phyloP scores from a whole-genome alignment of 164 flowering plant genomes.

The Berberis vulgaris region DNA sequence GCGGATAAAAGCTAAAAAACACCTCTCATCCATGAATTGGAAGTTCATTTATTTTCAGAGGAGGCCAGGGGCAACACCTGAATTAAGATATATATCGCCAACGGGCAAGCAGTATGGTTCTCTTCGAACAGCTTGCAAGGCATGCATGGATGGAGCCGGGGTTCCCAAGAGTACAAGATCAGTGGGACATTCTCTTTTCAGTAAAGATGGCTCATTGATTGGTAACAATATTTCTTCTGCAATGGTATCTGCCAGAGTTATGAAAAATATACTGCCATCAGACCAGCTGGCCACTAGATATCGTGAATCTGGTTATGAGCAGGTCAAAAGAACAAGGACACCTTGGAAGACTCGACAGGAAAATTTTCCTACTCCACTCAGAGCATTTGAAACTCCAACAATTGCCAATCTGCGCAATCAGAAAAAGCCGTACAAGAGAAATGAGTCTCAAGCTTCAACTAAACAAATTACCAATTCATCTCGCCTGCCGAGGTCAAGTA shows the following conservation, averaged over 20 bases:
- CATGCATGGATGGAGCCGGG: slow-evolving; percentile 15
- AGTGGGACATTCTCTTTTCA: neutral
- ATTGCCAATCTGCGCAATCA: slow-evolving; percentile 1
- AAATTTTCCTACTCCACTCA: slow-evolving; percentile 9
- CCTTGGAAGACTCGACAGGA: slow-evolving; percentile 13
- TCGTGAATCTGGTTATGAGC: slow-evolving; percentile 1
- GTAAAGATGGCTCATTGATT: neutral
- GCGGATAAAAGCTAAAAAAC: slow-evolving; percentile 31
- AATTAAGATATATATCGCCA: slow-evolving; percentile 37
- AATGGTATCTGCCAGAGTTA: neutral
- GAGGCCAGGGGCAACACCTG: slow-evolving; percentile 1
- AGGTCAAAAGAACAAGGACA: slow-evolving; percentile 8
- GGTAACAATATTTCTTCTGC: slow-evolving; percentile 6
- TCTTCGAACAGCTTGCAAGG: slow-evolving; percentile 43
- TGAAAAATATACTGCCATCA: slow-evolving; percentile 7
- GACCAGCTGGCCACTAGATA: slow-evolving; percentile 6
- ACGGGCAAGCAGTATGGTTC: slow-evolving; percentile 27
- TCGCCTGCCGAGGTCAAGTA: slow-evolving; percentile 40
- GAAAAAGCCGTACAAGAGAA: slow-evolving; percentile 11
- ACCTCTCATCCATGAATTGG: slow-evolving; percentile 60
- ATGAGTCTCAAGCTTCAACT: slow-evolving; percentile 9
- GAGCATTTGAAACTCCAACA: neutral
- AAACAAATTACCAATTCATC: slow-evolving; percentile 6
- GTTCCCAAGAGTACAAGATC: too few species aligned
- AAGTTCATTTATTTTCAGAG: neutral